phyloP scores from a whole-genome alignment of 495 filamentous ascomycete species.

The Penicillium taxi region DNA sequence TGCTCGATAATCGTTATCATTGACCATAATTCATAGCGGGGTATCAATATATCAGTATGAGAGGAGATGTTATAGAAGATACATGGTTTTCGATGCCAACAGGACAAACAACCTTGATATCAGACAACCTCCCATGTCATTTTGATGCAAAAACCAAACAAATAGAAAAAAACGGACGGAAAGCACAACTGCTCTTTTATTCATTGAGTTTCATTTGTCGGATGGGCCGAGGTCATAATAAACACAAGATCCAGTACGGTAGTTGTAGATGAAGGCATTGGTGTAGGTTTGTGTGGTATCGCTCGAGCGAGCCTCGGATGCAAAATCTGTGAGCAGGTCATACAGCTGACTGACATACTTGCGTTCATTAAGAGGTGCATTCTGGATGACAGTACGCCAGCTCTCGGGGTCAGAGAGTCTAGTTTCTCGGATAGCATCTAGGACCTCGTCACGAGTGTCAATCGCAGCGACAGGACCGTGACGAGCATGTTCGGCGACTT shows the following conservation, averaged over 20 bases:
- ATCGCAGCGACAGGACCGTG: constrained; percentile 79
- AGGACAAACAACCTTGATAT: too few relatives aligned
- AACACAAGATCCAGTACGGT: constrained; percentile 63
- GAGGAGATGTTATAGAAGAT: constrained; percentile 9
- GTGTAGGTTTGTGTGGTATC: constrained; percentile 43
- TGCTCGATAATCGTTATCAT: constrained; percentile 6
- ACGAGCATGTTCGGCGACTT: constrained; percentile 56
- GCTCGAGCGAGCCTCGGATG: constrained; percentile 37
- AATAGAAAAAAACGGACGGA: too few relatives aligned
- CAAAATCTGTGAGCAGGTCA: constrained; percentile 59
- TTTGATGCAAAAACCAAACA: not conserved
- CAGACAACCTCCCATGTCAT: not conserved
- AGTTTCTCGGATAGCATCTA: constrained; percentile 70
- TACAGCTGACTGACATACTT: constrained; percentile 84
- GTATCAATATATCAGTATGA: constrained; percentile 26
- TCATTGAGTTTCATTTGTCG: constrained; percentile 14
- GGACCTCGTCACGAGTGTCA: constrained; percentile 78
- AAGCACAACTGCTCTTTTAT: too few relatives aligned
- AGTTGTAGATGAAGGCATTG: constrained; percentile 78
- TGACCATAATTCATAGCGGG: constrained; percentile 19
- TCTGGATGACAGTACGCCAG: constrained; percentile 78
- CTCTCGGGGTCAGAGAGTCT: constrained; percentile 72
- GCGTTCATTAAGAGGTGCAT: constrained; percentile 65
- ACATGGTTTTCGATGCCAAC: not conserved
- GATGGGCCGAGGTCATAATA: constrained; percentile 59